These are phyloP conservation scores for Candida chauliodis DNA, from an alignment of 805 yeast genomes.

Conservation along the genomic window DNA sequence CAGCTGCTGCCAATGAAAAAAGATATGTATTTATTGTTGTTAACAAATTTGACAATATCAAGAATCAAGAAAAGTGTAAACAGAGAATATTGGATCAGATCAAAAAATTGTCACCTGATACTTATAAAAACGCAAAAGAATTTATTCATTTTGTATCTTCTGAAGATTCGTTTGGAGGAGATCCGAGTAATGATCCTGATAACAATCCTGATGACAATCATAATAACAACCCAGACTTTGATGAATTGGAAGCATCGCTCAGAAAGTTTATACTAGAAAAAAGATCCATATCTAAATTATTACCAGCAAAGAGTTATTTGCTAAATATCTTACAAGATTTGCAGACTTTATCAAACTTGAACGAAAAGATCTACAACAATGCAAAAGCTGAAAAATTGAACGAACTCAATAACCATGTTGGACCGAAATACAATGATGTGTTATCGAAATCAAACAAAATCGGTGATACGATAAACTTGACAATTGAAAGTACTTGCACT, in stretches of 20 bases:
- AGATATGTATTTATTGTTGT: conserved; percentile 91
- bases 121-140: conserved; percentile 81
- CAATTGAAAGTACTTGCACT: conserved; percentile 59
- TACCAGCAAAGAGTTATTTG: conserved; percentile 90
- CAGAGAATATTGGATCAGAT: conserved; percentile 80
- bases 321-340: conserved; percentile 68
- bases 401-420: conserved; percentile 49
- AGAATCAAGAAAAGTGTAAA: conserved; percentile 76
- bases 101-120: conserved; percentile 80
- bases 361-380: conserved; percentile 49
- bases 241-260: conserved; percentile 76
- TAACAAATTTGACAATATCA: conserved; percentile 84
- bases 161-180: conserved; percentile 32
- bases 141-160: conserved; percentile 92
- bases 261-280: conserved; percentile 86
- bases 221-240: conserved; percentile 62
- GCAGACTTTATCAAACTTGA: conserved; percentile 54
- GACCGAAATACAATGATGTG: conserved; percentile 60
- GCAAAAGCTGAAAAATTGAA: conserved; percentile 46
- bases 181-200: conserved; percentile 29
- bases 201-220: conserved; percentile 23
- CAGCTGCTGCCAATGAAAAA: conserved; percentile 87
- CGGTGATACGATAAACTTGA: conserved; percentile 54
- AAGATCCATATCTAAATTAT: conserved; percentile 79
- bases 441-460: conserved; percentile 51